A percentile compares a stretch with the other conserved stretches of the same genome.
These are phyloP conservation scores for Golubevia pallescens DNA, from an alignment of 1,284 basidiomycete genomes.

Conservation along the genomic window DNA sequence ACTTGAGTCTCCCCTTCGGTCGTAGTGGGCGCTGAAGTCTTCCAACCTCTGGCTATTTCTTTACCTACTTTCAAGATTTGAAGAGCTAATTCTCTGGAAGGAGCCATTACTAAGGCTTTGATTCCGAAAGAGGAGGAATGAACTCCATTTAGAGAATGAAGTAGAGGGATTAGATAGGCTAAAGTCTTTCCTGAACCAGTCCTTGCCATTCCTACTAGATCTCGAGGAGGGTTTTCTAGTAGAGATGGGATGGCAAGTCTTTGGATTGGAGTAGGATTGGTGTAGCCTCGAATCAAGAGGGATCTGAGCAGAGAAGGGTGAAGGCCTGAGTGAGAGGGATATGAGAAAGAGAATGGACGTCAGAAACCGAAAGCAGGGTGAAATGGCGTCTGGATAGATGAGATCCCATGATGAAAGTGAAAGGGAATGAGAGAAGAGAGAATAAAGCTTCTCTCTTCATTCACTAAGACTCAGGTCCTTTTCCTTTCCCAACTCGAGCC, in stretches of 20 bases:
- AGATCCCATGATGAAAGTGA: background rate
- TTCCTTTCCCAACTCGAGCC: background rate
- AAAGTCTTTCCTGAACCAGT: slow-evolving; percentile 98
- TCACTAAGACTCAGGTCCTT: slow-evolving; percentile 1
- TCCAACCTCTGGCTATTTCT: slow-evolving; percentile 77
- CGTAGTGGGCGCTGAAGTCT: slow-evolving; percentile 9
- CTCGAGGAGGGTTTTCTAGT: slow-evolving; percentile 82
- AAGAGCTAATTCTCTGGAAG: slow-evolving; percentile 90
- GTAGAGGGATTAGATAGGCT: slow-evolving; percentile 90
- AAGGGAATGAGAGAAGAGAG: background rate
- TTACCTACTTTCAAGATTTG: slow-evolving; percentile 95
- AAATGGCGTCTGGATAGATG: background rate
- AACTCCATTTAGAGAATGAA: slow-evolving; percentile 82
- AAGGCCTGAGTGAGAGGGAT: slow-evolving; percentile 72
- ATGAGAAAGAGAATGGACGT: background rate
- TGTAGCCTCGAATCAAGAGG: slow-evolving; percentile 89
- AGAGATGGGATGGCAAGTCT: slow-evolving; percentile 85
- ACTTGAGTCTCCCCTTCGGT: too few relatives aligned
- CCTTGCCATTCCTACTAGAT: slow-evolving; percentile 97
- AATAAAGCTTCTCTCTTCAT: background rate
- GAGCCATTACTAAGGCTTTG: slow-evolving; percentile 85
- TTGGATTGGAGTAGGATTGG: slow-evolving; percentile 95
- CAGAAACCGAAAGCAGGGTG: background rate
- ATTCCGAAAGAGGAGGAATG: slow-evolving; percentile 83
- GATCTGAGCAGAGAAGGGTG: slow-evolving; percentile 83